Evolutionary conservation across 169 alveolate genomes (phyloP).

Genomic region (Plasmodium malariae): DNA sequence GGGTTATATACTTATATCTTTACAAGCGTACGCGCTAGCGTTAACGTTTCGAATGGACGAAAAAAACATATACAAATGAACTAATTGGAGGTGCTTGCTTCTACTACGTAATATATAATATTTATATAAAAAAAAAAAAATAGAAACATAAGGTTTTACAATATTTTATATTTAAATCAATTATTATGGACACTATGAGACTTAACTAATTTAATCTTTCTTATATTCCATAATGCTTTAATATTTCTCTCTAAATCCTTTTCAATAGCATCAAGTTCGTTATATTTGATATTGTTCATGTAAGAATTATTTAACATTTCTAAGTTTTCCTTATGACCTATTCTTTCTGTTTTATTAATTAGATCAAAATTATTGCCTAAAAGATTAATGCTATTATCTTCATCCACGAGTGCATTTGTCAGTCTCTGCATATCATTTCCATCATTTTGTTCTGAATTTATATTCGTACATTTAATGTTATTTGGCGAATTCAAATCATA

Average conservation of each 20-base stretch:
- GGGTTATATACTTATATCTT: no score
- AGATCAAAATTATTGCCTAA: not conserved
- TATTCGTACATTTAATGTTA: not conserved
- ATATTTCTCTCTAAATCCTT: constrained; percentile 71
- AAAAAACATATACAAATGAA: no score
- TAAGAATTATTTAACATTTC: constrained; percentile 36
- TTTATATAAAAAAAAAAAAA: constrained; percentile 2
- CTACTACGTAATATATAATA: no score
- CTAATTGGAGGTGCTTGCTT: no score
- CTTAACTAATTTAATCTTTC: constrained; percentile 45
- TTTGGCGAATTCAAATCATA: not conserved
- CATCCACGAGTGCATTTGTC: not conserved
- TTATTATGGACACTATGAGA: constrained; percentile 7
- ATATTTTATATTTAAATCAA: not conserved
- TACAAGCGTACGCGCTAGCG: no score
- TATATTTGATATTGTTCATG: constrained; percentile 49
- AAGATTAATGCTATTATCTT: not conserved
- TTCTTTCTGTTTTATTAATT: not conserved
- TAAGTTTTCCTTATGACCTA: constrained; percentile 16
- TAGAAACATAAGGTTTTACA: no score
- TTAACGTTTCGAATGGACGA: no score
- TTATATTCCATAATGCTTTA: constrained; percentile 69
- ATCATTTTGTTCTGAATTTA: constrained; percentile 4
- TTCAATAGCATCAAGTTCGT: constrained; percentile 73
- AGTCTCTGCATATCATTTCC: not conserved